Conservation (phyloP, 257 asterid species). For the Mitragyna speciosa region DNA sequence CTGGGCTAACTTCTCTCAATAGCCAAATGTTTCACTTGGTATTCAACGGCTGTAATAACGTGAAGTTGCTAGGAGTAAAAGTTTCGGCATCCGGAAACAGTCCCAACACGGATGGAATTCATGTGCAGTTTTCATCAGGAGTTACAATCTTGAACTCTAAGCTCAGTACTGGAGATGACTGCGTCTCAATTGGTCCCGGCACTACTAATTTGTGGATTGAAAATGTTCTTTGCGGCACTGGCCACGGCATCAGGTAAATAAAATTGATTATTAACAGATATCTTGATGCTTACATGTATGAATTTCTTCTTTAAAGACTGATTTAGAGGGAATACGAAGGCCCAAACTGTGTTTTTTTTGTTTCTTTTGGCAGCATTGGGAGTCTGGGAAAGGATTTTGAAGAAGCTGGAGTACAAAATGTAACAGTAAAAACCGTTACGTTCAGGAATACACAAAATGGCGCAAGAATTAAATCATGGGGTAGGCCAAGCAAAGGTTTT, state of each 20-base stretch:
- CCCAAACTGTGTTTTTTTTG: neutral
- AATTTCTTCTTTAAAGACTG: neutral
- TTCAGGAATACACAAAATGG: slow-evolving; percentile 54
- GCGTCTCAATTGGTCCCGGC: slow-evolving; percentile 37
- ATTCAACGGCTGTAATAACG: slow-evolving; percentile 26
- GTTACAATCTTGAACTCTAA: slow-evolving; percentile 22
- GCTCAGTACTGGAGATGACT: slow-evolving; percentile 38
- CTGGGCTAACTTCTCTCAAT: slow-evolving; percentile 25
- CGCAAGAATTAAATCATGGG: slow-evolving; percentile 60
- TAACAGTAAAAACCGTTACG: slow-evolving; percentile 39
- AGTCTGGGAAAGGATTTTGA: slow-evolving; percentile 49
- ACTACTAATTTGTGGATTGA: slow-evolving; percentile 27
- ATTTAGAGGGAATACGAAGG: too few relatives aligned
- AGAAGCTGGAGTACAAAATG: slow-evolving; percentile 58
- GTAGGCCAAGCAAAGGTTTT: slow-evolving; percentile 59
- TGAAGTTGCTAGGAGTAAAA: slow-evolving; percentile 23
- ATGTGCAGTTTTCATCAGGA: slow-evolving; percentile 28
- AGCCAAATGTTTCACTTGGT: slow-evolving; percentile 35
- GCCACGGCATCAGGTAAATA: slow-evolving; percentile 37
- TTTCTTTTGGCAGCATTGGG: slow-evolving; percentile 44
- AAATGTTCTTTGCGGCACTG: slow-evolving; percentile 30
- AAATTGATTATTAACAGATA: too few relatives aligned
- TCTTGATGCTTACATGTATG: neutral
- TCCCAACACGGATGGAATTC: slow-evolving; percentile 37
- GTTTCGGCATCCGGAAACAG: slow-evolving; percentile 28